A percentile compares a stretch with the other conserved stretches of the same genome.
These are phyloP conservation scores for Astrothelium macrocarpum DNA, from an alignment of 495 filamentous ascomycete genomes.

Conservation along the genomic window DNA sequence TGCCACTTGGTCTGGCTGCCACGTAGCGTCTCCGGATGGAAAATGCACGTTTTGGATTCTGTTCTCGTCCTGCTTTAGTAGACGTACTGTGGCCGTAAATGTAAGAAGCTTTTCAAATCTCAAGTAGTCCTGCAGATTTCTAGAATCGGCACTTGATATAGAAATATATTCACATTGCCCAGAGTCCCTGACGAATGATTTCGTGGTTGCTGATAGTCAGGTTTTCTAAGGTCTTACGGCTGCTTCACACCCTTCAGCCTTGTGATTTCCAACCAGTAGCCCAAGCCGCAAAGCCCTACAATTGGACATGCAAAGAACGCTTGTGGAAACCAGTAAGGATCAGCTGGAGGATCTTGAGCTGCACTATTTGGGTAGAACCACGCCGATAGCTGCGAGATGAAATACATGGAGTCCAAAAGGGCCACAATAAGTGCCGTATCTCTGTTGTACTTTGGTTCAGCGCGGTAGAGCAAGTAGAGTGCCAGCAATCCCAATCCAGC, in stretches of 20 bases:
- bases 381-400: slow-evolving; percentile 13
- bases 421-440: slow-evolving; percentile 11
- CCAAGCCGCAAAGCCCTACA: not conserved
- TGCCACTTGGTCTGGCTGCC: too few species aligned
- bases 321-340: slow-evolving; percentile 4
- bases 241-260: not conserved
- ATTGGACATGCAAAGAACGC: not conserved
- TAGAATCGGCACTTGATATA: too few species aligned
- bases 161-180: too few species aligned
- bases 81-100: too few species aligned
- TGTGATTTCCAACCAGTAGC: not conserved
- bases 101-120: too few species aligned
- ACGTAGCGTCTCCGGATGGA: too few species aligned
- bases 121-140: too few species aligned
- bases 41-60: too few species aligned
- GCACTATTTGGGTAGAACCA: slow-evolving; percentile 17
- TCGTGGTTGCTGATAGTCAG: too few species aligned
- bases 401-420: slow-evolving; percentile 17
- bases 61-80: too few species aligned
- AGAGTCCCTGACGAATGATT: too few species aligned
- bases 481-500: slow-evolving; percentile 12
- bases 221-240: not conserved
- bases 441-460: not conserved
- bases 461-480: slow-evolving; percentile 17
- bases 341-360: slow-evolving; percentile 15